phyloP scores from a whole-genome alignment of 352 stramenopile genomes.

The Lagenidium giganteum region DNA sequence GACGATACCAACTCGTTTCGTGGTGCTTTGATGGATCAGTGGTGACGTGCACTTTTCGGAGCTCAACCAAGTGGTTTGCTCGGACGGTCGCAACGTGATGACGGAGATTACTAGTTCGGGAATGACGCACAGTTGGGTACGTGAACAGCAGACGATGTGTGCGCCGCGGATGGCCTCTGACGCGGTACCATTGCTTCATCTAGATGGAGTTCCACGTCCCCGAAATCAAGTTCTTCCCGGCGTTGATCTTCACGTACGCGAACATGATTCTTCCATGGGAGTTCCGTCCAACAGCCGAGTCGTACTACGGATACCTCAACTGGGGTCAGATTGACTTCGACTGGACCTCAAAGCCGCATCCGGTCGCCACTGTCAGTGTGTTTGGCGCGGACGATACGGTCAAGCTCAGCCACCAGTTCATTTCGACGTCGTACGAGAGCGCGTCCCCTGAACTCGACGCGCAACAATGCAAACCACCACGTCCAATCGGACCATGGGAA shows the following conservation, averaged over 20 bases:
- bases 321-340: constrained; percentile 93
- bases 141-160: constrained; percentile 3
- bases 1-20: background rate
- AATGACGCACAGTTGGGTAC: constrained; percentile 92
- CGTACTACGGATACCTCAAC: constrained; percentile 88
- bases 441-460: constrained; percentile 38
- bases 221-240: constrained; percentile 45
- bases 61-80: constrained; percentile 90
- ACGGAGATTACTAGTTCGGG: constrained; percentile 90
- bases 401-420: constrained; percentile 62
- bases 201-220: constrained; percentile 75
- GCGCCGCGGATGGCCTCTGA: too few species aligned
- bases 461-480: constrained; percentile 35
- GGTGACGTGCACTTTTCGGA: constrained; percentile 93
- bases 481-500: constrained; percentile 24
- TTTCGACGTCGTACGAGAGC: constrained; percentile 36
- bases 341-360: constrained; percentile 52
- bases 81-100: constrained; percentile 45
- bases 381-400: constrained; percentile 56
- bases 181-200: background rate
- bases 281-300: constrained; percentile 48
- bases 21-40: constrained; percentile 26
- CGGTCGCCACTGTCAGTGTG: constrained; percentile 51
- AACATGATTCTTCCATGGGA: constrained; percentile 79
- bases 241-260: constrained; percentile 58